Conservation (phyloP, 2,329 filamentous ascomycete species). For the Diaporthe sp. region DNA sequence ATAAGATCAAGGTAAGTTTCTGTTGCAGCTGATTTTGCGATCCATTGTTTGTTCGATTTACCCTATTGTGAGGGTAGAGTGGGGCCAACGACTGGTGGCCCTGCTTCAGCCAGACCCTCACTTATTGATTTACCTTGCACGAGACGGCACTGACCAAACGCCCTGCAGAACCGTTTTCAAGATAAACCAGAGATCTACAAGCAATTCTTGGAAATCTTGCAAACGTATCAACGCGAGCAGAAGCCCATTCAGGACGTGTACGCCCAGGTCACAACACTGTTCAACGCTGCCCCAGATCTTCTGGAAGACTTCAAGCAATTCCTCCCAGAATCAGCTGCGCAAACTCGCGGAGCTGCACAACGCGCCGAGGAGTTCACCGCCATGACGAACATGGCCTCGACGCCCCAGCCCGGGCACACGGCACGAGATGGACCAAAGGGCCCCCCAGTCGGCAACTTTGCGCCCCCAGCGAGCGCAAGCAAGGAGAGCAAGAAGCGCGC, state of each 20-base stretch:
- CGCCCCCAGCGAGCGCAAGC: constrained; percentile 81
- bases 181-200: constrained; percentile 99
- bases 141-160: constrained; percentile 38
- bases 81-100: not conserved
- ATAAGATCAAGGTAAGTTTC: constrained; percentile 92
- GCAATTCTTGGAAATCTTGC: constrained; percentile 96
- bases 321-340: constrained; percentile 84
- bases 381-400: constrained; percentile 61
- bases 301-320: constrained; percentile 99
- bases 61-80: not conserved
- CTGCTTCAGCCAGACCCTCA: not conserved
- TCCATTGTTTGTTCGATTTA: constrained; percentile 6
- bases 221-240: constrained; percentile 97
- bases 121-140: constrained; percentile 7
- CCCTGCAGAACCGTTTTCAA: constrained; percentile 88
- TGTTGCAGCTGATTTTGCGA: not conserved
- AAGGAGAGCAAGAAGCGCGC: constrained; percentile 94
- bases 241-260: constrained; percentile 99
- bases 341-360: constrained; percentile 68
- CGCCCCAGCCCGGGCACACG: constrained; percentile 64
- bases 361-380: constrained; percentile 75
- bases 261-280: constrained; percentile 93
- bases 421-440: constrained; percentile 78
- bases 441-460: constrained; percentile 95
- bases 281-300: constrained; percentile 92